phyloP scores from a whole-genome alignment of 2,329 filamentous ascomycete genomes.

The Penicillium decumbens region DNA sequence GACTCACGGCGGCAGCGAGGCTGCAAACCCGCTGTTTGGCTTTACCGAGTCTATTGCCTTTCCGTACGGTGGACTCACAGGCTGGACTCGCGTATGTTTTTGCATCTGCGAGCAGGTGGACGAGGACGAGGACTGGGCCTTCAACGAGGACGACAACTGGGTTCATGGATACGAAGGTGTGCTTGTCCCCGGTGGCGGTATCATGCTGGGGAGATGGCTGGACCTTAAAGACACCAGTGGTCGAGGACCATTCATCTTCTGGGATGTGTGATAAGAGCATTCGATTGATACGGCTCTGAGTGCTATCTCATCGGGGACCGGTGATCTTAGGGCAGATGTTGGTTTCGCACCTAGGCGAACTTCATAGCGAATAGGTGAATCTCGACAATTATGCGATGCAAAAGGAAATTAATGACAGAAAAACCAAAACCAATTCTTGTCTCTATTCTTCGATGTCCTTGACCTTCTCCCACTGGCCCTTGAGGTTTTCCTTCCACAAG shows the following conservation, averaged over 20 bases:
- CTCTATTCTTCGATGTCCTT: constrained; percentile 86
- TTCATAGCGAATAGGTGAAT: constrained; percentile 3
- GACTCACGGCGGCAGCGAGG: constrained; percentile 6
- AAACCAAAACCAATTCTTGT: constrained; percentile 8
- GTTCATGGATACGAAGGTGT: constrained; percentile 47
- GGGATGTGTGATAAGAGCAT: constrained; percentile 20
- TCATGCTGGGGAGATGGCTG: constrained; percentile 49
- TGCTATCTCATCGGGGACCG: not conserved
- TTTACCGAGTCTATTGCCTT: constrained; percentile 31
- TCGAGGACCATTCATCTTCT: constrained; percentile 33
- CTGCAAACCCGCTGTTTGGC: constrained; percentile 27
- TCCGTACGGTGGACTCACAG: constrained; percentile 28
- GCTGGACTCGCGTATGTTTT: constrained; percentile 39
- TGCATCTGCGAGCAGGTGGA: constrained; percentile 26
- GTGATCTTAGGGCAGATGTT: not conserved
- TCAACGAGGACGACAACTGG: constrained; percentile 28
- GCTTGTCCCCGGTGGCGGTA: constrained; percentile 45
- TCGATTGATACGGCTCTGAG: not conserved
- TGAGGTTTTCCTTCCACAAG: constrained; percentile 96
- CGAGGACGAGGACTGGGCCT: constrained; percentile 7
- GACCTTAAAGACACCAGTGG: constrained; percentile 23
- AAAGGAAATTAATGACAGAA: constrained; percentile 16
- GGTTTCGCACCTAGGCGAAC: not conserved
- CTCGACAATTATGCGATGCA: constrained; percentile 13
- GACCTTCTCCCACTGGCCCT: constrained; percentile 93